phyloP scores from a whole-genome alignment of 768 basidiomycete species.

The Phlebiopsis flavidoalba region DNA sequence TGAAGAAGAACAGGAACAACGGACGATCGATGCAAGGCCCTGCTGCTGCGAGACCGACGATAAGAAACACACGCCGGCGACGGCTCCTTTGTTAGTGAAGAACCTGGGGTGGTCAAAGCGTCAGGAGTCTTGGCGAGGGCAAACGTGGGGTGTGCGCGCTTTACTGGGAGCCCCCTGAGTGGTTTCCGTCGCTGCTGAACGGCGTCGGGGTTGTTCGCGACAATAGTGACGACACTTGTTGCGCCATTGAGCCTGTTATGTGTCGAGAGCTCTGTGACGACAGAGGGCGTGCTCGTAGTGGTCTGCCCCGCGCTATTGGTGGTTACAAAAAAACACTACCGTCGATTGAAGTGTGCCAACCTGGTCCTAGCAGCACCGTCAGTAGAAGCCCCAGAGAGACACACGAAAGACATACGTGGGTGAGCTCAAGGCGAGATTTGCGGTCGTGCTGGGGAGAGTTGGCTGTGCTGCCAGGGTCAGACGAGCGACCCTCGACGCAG shows the following conservation, averaged over 20 bases:
- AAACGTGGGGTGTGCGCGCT: slow-evolving; percentile 18
- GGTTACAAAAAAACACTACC: slow-evolving; percentile 50
- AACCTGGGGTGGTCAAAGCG: slow-evolving; percentile 44
- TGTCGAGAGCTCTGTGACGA: slow-evolving; percentile 52
- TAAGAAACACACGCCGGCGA: slow-evolving; percentile 87
- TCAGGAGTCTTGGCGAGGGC: not conserved
- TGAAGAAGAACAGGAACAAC: slow-evolving; percentile 66
- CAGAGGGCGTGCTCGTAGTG: slow-evolving; percentile 46
- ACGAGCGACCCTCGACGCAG: slow-evolving; percentile 14
- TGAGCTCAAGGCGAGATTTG: slow-evolving; percentile 1
- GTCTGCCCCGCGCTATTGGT: slow-evolving; percentile 52
- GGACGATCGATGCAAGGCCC: slow-evolving; percentile 59
- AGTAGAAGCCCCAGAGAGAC: not conserved
- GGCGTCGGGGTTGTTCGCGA: slow-evolving; percentile 72
- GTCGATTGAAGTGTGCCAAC: slow-evolving; percentile 32
- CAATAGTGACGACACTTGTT: slow-evolving; percentile 54
- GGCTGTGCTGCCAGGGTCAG: slow-evolving; percentile 12
- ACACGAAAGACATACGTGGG: slow-evolving; percentile 6
- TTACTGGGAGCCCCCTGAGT: slow-evolving; percentile 45
- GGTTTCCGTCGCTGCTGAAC: slow-evolving; percentile 36
- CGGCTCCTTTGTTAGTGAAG: slow-evolving; percentile 84
- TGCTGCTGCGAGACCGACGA: slow-evolving; percentile 82
- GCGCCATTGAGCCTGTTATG: slow-evolving; percentile 51
- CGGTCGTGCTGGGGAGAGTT: not conserved
- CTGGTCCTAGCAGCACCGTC: slow-evolving; percentile 10